phyloP scores from a whole-genome alignment of 73 alveolate genomes.

The Uronychia binucleata region DNA sequence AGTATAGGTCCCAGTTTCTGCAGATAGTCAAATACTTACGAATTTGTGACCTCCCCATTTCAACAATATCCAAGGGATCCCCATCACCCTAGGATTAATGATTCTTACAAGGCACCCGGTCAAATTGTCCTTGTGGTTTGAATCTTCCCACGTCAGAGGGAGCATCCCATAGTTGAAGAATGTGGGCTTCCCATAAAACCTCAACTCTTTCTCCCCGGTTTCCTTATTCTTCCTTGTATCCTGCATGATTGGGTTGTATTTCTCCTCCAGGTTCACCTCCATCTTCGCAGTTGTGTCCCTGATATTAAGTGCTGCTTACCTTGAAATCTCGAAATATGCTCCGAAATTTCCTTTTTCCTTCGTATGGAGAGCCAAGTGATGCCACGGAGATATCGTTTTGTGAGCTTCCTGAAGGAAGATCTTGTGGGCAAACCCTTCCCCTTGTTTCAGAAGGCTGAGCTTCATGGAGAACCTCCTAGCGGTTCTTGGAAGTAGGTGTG shows the following conservation, averaged over 20 bases:
- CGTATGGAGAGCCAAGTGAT: slow-evolving; percentile 45
- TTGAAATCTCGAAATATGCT: slow-evolving; percentile 51
- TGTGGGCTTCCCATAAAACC: slow-evolving; percentile 80
- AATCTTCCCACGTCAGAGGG: slow-evolving; percentile 92
- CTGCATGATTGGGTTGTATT: slow-evolving; percentile 77
- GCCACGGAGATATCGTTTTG: slow-evolving; percentile 76
- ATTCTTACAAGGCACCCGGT: slow-evolving; percentile 10
- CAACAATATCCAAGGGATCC: slow-evolving; percentile 89
- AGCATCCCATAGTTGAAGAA: slow-evolving; percentile 85
- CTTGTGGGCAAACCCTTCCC: neutral
- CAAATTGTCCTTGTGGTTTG: slow-evolving; percentile 41
- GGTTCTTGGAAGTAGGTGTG: no score
- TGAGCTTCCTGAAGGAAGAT: slow-evolving; percentile 42
- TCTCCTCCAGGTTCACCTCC: slow-evolving; percentile 74
- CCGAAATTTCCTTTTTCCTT: slow-evolving; percentile 10
- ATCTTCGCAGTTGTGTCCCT: slow-evolving; percentile 66
- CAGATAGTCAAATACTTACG: neutral
- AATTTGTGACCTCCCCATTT: slow-evolving; percentile 47
- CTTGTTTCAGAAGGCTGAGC: neutral
- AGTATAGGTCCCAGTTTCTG: slow-evolving; percentile 49
- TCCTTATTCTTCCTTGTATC: slow-evolving; percentile 68
- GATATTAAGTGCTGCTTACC: slow-evolving; percentile 24
- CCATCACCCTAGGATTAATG: slow-evolving; percentile 72
- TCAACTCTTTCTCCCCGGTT: slow-evolving; percentile 69
- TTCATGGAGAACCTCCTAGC: neutral